Conservation (phyloP, 139 green algal species). For the Coccomyxa sp. region DNA sequence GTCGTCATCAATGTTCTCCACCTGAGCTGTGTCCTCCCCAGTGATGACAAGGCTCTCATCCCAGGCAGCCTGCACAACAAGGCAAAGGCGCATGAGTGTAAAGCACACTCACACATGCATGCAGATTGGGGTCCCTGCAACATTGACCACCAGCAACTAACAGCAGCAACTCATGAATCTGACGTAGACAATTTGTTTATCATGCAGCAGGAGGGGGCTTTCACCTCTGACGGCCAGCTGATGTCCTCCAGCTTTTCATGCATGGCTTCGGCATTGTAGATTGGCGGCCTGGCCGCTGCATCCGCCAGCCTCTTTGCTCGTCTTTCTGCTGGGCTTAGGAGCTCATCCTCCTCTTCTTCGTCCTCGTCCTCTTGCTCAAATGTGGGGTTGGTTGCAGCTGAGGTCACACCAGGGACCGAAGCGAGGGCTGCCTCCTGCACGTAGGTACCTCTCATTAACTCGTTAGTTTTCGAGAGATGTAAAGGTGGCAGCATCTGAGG, state of each 20-base stretch:
- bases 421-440: too few species aligned
- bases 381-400: too few species aligned
- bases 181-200: too few species aligned
- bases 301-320: background rate
- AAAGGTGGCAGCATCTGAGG: too few species aligned
- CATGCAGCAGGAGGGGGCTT: conserved; percentile 7
- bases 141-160: too few species aligned
- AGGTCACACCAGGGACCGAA: too few species aligned
- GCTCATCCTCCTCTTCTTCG: conserved; percentile 14
- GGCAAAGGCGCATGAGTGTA: too few species aligned
- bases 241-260: conserved; percentile 93
- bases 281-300: conserved; percentile 31
- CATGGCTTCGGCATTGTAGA: conserved; percentile 79
- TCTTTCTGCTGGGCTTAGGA: conserved; percentile 3
- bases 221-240: conserved; percentile 66
- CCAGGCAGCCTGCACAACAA: conserved; percentile 45
- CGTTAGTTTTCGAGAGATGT: too few species aligned
- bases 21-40: background rate
- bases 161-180: too few species aligned
- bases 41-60: conserved; percentile 48
- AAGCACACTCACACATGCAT: background rate
- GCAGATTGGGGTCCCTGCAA: background rate
- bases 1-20: conserved; percentile 84
- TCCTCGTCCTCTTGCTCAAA: too few species aligned
- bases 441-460: too few species aligned